phyloP scores from a whole-genome alignment of 257 asterid species.

The Linaria vulgaris region DNA sequence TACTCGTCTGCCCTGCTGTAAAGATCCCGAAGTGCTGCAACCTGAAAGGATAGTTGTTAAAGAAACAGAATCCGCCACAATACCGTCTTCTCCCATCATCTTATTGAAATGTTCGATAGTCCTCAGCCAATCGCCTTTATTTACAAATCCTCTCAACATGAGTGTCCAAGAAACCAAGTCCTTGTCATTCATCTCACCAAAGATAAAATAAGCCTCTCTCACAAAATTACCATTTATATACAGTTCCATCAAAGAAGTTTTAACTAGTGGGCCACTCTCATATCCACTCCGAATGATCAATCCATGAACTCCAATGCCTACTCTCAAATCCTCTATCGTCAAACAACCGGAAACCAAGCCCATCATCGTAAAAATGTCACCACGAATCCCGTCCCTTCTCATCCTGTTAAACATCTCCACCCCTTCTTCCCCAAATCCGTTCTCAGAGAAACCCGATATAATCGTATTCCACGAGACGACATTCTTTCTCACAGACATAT shows the following conservation, averaged over 20 bases:
- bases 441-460: slow-evolving; percentile 48
- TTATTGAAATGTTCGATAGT: slow-evolving; percentile 42
- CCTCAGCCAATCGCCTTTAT: slow-evolving; percentile 43
- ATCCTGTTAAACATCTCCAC: slow-evolving; percentile 39
- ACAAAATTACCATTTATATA: slow-evolving; percentile 35
- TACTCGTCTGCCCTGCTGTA: slow-evolving; percentile 54
- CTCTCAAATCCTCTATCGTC: slow-evolving; percentile 26
- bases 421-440: slow-evolving; percentile 51
- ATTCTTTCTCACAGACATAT: slow-evolving; percentile 57
- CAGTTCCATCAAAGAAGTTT: slow-evolving; percentile 47
- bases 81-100: slow-evolving; percentile 38
- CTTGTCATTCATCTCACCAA: slow-evolving; percentile 40
- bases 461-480: slow-evolving; percentile 57
- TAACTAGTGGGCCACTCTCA: slow-evolving; percentile 35
- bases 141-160: slow-evolving; percentile 57
- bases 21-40: slow-evolving; percentile 55
- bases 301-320: slow-evolving; percentile 42
- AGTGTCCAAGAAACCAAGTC: slow-evolving; percentile 60
- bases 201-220: slow-evolving; percentile 45
- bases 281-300: slow-evolving; percentile 41
- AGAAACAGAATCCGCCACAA: slow-evolving; percentile 43
- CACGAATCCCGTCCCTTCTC: slow-evolving; percentile 39
- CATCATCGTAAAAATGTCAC: slow-evolving; percentile 43
- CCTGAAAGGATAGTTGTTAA: slow-evolving; percentile 49
- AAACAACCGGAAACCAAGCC: slow-evolving; percentile 36